Evolutionary conservation across 257 asterid genomes (phyloP).

Genomic region (Ballota nigra): DNA sequence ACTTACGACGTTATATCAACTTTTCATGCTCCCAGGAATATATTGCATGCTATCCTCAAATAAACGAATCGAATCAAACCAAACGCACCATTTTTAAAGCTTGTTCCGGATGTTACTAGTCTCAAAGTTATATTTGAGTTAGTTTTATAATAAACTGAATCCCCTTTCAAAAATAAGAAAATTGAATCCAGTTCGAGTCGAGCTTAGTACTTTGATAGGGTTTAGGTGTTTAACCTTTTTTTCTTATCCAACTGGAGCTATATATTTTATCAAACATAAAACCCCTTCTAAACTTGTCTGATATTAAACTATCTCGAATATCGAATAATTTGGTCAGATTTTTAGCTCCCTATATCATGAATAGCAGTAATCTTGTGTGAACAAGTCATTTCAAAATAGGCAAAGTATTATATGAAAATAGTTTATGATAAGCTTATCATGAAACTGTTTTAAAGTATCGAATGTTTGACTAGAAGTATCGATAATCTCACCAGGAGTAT

Average conservation of each 20-base stretch:
- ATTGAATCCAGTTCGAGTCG: background rate
- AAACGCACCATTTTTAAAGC: background rate
- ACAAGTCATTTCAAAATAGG: background rate
- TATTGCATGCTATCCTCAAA: background rate
- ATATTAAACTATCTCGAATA: background rate
- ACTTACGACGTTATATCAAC: background rate
- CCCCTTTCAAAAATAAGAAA: too few species aligned
- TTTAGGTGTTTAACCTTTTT: background rate
- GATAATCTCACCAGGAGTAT: too few species aligned
- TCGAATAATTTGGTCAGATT: background rate
- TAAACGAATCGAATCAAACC: background rate
- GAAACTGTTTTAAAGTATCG: too few species aligned
- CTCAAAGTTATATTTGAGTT: background rate
- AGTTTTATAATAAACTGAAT: background rate
- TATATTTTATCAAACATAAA: background rate
- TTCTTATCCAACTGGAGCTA: background rate
- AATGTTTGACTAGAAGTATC: too few species aligned
- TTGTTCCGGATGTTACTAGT: background rate
- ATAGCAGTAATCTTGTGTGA: background rate
- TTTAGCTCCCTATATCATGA: background rate
- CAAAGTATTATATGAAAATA: too few species aligned
- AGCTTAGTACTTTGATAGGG: background rate
- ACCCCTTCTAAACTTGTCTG: background rate
- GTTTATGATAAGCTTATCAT: too few species aligned
- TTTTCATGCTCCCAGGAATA: background rate